Conservation (phyloP, 179 eudicot species). For the Beta corolliflora region DNA sequence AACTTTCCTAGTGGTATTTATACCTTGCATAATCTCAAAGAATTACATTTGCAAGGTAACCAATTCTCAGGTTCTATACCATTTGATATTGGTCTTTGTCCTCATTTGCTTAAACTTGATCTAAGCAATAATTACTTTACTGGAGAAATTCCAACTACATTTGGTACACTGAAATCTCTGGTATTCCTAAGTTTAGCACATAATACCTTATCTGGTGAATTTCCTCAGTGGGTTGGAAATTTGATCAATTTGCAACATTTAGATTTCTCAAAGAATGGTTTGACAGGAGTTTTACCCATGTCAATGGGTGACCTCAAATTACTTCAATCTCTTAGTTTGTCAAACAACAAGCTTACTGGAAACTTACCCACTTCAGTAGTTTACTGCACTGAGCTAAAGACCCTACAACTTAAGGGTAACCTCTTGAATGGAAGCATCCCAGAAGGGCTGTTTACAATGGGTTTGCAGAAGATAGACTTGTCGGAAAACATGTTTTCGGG, state of each 20-base stretch:
- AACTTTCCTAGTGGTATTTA: slow-evolving; percentile 54
- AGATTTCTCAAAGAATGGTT: slow-evolving; percentile 64
- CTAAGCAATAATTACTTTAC: slow-evolving; percentile 56
- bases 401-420: slow-evolving; percentile 54
- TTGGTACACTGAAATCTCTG: slow-evolving; percentile 47
- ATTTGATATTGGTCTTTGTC: slow-evolving; percentile 73
- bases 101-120: slow-evolving; percentile 60
- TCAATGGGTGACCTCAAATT: slow-evolving; percentile 61
- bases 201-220: slow-evolving; percentile 61
- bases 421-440: slow-evolving; percentile 68
- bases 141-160: slow-evolving; percentile 58
- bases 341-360: slow-evolving; percentile 62
- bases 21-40: slow-evolving; percentile 66
- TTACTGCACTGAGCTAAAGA: slow-evolving; percentile 46
- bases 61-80: slow-evolving; percentile 75
- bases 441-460: slow-evolving; percentile 59
- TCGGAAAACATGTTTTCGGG: slow-evolving; percentile 71
- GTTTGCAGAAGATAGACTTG: slow-evolving; percentile 59
- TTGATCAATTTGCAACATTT: slow-evolving; percentile 53
- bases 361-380: slow-evolving; percentile 57
- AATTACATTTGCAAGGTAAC: slow-evolving; percentile 59
- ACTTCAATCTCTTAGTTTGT: slow-evolving; percentile 47
- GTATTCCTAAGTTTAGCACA: slow-evolving; percentile 47
- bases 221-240: slow-evolving; percentile 66
- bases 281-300: slow-evolving; percentile 60